These are phyloP conservation scores for Pichia sp. DNA, from an alignment of 1,139 yeast genomes.

Conservation along the genomic window DNA sequence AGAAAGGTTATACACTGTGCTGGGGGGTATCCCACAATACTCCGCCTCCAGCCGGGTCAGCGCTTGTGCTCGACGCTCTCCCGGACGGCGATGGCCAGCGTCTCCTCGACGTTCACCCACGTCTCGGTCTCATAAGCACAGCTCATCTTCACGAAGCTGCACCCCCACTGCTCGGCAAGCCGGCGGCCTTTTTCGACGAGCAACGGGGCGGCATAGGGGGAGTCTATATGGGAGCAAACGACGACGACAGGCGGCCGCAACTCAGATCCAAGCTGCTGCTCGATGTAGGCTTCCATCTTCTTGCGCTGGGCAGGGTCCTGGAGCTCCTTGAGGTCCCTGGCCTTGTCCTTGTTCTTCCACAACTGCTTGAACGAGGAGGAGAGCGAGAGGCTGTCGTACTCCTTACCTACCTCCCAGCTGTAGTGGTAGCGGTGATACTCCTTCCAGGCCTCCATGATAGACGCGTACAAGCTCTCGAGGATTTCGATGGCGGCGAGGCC, in stretches of 20 bases:
- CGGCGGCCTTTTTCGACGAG: conserved; percentile 52
- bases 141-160: conserved; percentile 61
- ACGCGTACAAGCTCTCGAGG: conserved; percentile 45
- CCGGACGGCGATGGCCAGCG: conserved; percentile 51
- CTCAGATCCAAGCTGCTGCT: neutral
- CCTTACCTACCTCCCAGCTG: conserved; percentile 59
- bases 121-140: conserved; percentile 38
- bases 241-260: conserved; percentile 58
- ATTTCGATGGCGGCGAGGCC: conserved; percentile 34
- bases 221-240: conserved; percentile 57
- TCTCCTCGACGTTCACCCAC: conserved; percentile 48
- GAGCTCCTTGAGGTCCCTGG: conserved; percentile 18
- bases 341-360: conserved; percentile 40
- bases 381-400: conserved; percentile 60
- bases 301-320: conserved; percentile 7
- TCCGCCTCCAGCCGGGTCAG: neutral
- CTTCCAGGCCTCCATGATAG: conserved; percentile 69
- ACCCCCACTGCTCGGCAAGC: conserved; percentile 56
- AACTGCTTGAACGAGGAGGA: conserved; percentile 53
- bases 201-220: conserved; percentile 53
- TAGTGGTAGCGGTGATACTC: conserved; percentile 54
- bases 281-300: neutral
- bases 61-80: conserved; percentile 46
- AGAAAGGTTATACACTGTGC: too few relatives aligned
- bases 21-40: neutral